Conservation (phyloP, 805 yeast genomes). For the Yamadazyma paraphyllophila region DNA sequence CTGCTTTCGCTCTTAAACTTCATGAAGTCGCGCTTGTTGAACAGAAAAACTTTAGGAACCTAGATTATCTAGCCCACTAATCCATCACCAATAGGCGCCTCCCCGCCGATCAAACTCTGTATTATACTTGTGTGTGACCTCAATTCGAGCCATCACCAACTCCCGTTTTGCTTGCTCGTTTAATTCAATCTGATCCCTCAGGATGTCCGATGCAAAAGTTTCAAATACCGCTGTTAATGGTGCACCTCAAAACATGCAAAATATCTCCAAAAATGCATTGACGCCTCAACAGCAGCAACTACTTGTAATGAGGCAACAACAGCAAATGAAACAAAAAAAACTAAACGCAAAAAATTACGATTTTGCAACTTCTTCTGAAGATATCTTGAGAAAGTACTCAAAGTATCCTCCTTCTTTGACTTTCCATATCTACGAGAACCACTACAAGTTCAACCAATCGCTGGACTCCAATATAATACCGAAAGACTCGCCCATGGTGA, state of each 20-base stretch:
- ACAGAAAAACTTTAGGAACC: too few species aligned
- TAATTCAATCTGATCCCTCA: background rate
- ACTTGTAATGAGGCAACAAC: slow-evolving; percentile 12
- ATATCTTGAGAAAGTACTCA: slow-evolving; percentile 72
- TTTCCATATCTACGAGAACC: slow-evolving; percentile 88
- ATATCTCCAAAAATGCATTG: background rate
- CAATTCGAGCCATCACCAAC: background rate
- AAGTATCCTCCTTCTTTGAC: slow-evolving; percentile 78
- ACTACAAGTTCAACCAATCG: slow-evolving; percentile 86
- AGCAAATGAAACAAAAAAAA: slow-evolving; percentile 14
- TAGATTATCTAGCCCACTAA: too few species aligned
- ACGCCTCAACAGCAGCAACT: slow-evolving; percentile 8
- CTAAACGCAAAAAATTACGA: slow-evolving; percentile 34
- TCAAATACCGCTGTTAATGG: background rate
- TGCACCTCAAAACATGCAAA: too few species aligned
- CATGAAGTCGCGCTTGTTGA: too few species aligned
- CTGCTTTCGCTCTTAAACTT: too few species aligned
- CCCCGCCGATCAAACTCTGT: too few species aligned
- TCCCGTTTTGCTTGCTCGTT: background rate
- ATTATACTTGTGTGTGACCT: background rate
- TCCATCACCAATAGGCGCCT: too few species aligned
- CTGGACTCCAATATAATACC: slow-evolving; percentile 78
- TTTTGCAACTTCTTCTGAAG: slow-evolving; percentile 70
- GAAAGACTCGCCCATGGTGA: slow-evolving; percentile 70
- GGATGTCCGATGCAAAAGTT: background rate